Conservation (phyloP, 2,329 filamentous ascomycete species). For the Thelonectria discophora region DNA sequence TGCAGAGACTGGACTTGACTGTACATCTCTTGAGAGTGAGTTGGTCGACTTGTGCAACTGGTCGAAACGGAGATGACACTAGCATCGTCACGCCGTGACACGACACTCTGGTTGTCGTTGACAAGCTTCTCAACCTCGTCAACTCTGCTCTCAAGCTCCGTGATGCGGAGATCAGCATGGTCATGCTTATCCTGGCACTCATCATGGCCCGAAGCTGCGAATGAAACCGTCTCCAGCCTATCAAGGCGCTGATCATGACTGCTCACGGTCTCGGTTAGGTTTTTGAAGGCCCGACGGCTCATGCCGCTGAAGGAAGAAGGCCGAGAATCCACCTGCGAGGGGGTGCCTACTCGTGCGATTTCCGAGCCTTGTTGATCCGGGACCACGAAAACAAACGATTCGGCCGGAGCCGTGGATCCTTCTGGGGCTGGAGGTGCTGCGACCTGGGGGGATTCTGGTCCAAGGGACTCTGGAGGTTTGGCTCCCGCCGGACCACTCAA, state of each 20-base stretch:
- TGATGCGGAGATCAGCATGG: constrained; percentile 70
- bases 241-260: constrained; percentile 73
- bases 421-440: constrained; percentile 22
- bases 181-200: constrained; percentile 76
- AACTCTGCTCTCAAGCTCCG: constrained; percentile 72
- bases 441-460: constrained; percentile 43
- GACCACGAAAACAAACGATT: constrained; percentile 40
- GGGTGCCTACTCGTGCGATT: constrained; percentile 33
- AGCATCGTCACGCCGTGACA: constrained; percentile 54
- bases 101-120: constrained; percentile 55
- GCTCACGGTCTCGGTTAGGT: constrained; percentile 62
- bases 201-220: constrained; percentile 72
- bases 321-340: constrained; percentile 44
- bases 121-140: constrained; percentile 67
- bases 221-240: constrained; percentile 74
- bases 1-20: constrained; percentile 61
- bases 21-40: constrained; percentile 57
- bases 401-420: constrained; percentile 30
- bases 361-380: constrained; percentile 30
- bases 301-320: constrained; percentile 34
- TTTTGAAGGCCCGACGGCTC: constrained; percentile 52
- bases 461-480: constrained; percentile 45
- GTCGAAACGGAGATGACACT: constrained; percentile 59
- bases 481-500: constrained; percentile 50
- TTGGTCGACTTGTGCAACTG: constrained; percentile 50